Evolutionary conservation across 2,329 filamentous ascomycete species (phyloP).

Genomic region (Ambrosiella cleistominuta): DNA sequence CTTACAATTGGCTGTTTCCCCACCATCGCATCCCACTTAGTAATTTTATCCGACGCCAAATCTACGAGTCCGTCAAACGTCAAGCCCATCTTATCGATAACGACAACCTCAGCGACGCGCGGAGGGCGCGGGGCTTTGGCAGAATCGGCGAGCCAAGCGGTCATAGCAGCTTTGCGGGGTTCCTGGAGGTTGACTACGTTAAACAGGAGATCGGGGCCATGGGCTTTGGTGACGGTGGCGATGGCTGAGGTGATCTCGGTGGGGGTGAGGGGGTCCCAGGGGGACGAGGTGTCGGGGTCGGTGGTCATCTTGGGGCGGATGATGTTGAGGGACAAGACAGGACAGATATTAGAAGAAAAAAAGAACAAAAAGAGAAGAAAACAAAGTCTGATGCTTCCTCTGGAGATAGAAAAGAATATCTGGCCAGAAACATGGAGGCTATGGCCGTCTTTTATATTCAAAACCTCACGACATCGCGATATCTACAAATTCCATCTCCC

Average conservation of each 20-base stretch:
- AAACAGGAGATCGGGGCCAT: slow-evolving; percentile 58
- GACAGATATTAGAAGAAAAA: not conserved
- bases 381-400: no score
- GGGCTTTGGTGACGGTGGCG: slow-evolving; percentile 47
- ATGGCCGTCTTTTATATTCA: no score
- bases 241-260: slow-evolving; percentile 59
- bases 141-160: slow-evolving; percentile 55
- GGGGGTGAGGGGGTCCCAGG: slow-evolving; percentile 58
- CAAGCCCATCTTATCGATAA: slow-evolving; percentile 59
- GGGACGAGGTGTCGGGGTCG: slow-evolving; percentile 19
- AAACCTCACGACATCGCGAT: no score
- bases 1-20: slow-evolving; percentile 65
- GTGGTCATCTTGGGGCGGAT: not conserved
- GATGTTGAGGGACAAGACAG: not conserved
- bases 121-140: slow-evolving; percentile 42
- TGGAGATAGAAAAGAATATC: no score
- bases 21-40: slow-evolving; percentile 57
- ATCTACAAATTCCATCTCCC: no score
- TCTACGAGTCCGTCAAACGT: slow-evolving; percentile 73
- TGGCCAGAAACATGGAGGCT: no score
- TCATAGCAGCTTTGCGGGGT: slow-evolving; percentile 71
- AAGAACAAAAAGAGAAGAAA: not conserved
- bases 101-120: slow-evolving; percentile 66
- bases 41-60: slow-evolving; percentile 45
- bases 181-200: slow-evolving; percentile 75